Evolutionary conservation across 345 rosid species (phyloP).

Genomic region (Isatis tinctoria): DNA sequence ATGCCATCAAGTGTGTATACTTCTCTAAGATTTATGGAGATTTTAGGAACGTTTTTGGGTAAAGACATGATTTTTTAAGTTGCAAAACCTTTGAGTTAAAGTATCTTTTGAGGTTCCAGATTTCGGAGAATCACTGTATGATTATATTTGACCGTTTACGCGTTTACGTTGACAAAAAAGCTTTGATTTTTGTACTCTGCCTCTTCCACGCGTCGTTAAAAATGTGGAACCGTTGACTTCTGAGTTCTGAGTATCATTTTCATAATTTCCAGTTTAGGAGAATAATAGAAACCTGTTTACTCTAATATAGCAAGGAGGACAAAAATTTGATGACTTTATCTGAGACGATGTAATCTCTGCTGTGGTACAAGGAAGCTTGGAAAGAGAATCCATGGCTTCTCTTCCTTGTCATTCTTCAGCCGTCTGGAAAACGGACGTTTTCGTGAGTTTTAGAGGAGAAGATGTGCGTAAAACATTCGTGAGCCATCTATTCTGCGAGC

Average conservation of each 20-base stretch:
- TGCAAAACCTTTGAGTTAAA: not conserved
- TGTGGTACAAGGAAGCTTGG: slow-evolving; percentile 13
- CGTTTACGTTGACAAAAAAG: not conserved
- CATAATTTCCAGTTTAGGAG: slow-evolving; percentile 2
- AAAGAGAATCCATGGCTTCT: slow-evolving; percentile 8
- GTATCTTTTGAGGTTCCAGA: not conserved
- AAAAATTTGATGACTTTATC: not conserved
- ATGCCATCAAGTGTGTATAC: not conserved
- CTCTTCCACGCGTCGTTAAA: not conserved
- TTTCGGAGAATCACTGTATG: not conserved
- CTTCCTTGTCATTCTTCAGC: not conserved
- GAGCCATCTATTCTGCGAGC: slow-evolving; percentile 27
- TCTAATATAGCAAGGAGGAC: not conserved
- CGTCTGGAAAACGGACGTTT: slow-evolving; percentile 18
- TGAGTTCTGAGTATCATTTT: not conserved
- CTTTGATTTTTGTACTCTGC: not conserved
- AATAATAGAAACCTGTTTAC: not conserved
- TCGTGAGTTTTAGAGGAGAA: slow-evolving; percentile 36
- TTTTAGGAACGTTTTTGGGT: not conserved
- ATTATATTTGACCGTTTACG: not conserved
- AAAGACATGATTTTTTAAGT: not conserved
- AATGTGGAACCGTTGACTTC: slow-evolving; percentile 1
- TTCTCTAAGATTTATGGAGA: not conserved
- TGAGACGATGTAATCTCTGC: not conserved
- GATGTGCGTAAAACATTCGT: slow-evolving; percentile 30